phyloP scores from a whole-genome alignment of 2,329 filamentous ascomycete genomes.

The Neocucurbitaria cava region DNA sequence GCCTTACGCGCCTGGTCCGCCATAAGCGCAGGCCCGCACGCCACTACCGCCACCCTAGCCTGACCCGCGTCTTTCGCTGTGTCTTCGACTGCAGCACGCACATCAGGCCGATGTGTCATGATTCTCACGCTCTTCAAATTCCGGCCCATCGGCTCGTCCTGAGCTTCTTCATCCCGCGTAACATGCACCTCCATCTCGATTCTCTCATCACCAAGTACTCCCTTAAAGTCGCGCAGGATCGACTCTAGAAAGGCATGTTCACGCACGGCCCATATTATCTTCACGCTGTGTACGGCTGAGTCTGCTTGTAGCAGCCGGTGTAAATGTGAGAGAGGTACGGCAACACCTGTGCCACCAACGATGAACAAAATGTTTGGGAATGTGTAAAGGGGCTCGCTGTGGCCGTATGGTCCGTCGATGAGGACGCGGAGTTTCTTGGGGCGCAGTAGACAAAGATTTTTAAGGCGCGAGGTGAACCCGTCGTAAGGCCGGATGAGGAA shows the following conservation, averaged over 20 bases:
- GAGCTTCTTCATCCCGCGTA: slow-evolving; percentile 30
- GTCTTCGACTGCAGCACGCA: slow-evolving; percentile 42
- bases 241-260: slow-evolving; percentile 37
- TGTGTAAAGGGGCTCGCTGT: slow-evolving; percentile 49
- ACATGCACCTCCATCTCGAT: slow-evolving; percentile 36
- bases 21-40: slow-evolving; percentile 56
- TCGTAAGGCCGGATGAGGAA: slow-evolving; percentile 61
- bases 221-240: slow-evolving; percentile 31
- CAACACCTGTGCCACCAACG: slow-evolving; percentile 47
- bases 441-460: slow-evolving; percentile 22
- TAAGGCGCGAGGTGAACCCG: slow-evolving; percentile 59
- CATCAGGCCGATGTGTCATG: slow-evolving; percentile 48
- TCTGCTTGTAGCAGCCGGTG: slow-evolving; percentile 16
- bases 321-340: slow-evolving; percentile 42
- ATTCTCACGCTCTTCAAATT: slow-evolving; percentile 35
- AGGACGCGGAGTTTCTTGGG: slow-evolving; percentile 49
- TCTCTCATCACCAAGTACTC: slow-evolving; percentile 31
- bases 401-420: slow-evolving; percentile 60
- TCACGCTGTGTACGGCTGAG: slow-evolving; percentile 26
- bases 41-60: slow-evolving; percentile 47
- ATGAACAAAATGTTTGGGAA: slow-evolving; percentile 50
- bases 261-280: slow-evolving; percentile 45
- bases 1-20: slow-evolving; percentile 54
- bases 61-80: slow-evolving; percentile 41
- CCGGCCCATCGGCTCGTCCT: slow-evolving; percentile 26